Evolutionary conservation across 768 basidiomycete genomes (phyloP).

Genomic region (Arthromyces matolae): DNA sequence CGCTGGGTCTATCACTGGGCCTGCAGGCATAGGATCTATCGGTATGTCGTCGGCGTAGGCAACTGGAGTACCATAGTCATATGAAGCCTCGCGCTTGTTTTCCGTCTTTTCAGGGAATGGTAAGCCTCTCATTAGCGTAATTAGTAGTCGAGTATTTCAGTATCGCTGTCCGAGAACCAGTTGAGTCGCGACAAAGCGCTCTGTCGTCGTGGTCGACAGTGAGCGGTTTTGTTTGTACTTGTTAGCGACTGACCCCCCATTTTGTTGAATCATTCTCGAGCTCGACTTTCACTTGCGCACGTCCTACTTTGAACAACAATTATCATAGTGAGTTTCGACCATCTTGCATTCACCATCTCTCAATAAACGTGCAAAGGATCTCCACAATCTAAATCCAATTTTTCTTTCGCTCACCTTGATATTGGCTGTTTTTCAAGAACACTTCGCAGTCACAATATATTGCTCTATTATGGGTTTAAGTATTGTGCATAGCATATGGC

Average conservation of each 20-base stretch:
- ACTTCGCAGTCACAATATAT: too few relatives aligned
- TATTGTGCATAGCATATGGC: too few relatives aligned
- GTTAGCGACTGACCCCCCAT: slow-evolving; percentile 22
- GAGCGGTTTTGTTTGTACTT: slow-evolving; percentile 38
- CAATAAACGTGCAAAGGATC: too few relatives aligned
- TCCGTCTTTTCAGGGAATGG: slow-evolving; percentile 48
- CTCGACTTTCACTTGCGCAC: too few relatives aligned
- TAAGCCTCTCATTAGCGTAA: slow-evolving; percentile 51
- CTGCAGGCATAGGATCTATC: slow-evolving; percentile 74
- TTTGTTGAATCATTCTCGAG: not conserved
- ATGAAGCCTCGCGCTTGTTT: slow-evolving; percentile 52
- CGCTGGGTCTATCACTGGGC: slow-evolving; percentile 49
- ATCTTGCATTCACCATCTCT: too few relatives aligned
- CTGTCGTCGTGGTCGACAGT: slow-evolving; percentile 41
- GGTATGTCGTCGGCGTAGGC: slow-evolving; percentile 64
- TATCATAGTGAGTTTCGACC: too few relatives aligned
- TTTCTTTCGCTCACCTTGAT: too few relatives aligned
- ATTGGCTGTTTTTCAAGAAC: too few relatives aligned
- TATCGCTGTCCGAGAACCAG: slow-evolving; percentile 6
- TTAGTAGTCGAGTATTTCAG: not conserved
- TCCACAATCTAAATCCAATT: too few relatives aligned
- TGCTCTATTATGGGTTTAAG: too few relatives aligned
- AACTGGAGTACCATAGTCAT: slow-evolving; percentile 58
- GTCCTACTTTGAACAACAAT: too few relatives aligned
- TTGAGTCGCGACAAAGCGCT: slow-evolving; percentile 16